A percentile compares a stretch with the other conserved stretches of the same genome.
Evolutionary conservation across 1,139 yeast genomes (phyloP).

Genomic region (Magnusiomyces suaveolens): DNA sequence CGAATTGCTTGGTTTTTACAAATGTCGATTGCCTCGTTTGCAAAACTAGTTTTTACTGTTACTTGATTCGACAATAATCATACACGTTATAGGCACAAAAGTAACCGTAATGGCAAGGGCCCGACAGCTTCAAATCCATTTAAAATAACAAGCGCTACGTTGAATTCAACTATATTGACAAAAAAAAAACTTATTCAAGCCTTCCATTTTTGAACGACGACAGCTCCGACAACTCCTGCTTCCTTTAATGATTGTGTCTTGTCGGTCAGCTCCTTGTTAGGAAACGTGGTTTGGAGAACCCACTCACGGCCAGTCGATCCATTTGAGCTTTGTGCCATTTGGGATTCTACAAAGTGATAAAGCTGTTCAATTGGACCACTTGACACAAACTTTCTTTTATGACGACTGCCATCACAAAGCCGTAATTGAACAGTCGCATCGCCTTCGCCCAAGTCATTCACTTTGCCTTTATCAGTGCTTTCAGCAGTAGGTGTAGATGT

Average conservation of each 20-base stretch:
- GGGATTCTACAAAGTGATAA: constrained; percentile 49
- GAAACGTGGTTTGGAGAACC: constrained; percentile 72
- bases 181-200: neutral
- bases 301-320: constrained; percentile 41
- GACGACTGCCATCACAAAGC: constrained; percentile 70
- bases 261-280: constrained; percentile 64
- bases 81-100: too few relatives aligned
- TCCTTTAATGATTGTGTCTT: constrained; percentile 50
- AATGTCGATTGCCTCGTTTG: too few relatives aligned
- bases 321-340: neutral
- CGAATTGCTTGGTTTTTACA: too few relatives aligned
- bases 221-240: constrained; percentile 74
- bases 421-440: constrained; percentile 76
- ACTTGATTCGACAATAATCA: too few relatives aligned
- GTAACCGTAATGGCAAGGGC: too few relatives aligned
- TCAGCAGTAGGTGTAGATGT: constrained; percentile 17
- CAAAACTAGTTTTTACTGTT: too few relatives aligned
- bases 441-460: constrained; percentile 41
- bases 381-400: constrained; percentile 55
- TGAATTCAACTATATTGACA: too few relatives aligned
- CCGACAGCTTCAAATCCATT: too few relatives aligned
- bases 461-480: constrained; percentile 18
- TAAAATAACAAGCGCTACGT: too few relatives aligned
- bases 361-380: constrained; percentile 57
- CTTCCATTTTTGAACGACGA: constrained; percentile 64